These are phyloP conservation scores for Phycomyces nitens DNA, from an alignment of 192 early-diverging fungal species.

Conservation along the genomic window DNA sequence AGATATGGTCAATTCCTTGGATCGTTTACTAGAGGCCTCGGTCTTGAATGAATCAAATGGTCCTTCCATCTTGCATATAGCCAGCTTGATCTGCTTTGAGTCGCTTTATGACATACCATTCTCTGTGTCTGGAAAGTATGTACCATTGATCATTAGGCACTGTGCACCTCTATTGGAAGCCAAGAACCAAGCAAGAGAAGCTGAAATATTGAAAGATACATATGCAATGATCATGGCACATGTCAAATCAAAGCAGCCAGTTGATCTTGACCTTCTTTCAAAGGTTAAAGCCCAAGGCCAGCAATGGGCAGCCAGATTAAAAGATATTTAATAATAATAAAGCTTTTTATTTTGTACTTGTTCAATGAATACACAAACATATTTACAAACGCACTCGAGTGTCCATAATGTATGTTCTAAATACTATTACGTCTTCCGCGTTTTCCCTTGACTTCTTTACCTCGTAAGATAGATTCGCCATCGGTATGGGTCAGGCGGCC, in stretches of 20 bases:
- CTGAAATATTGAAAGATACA: background rate
- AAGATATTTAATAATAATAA: background rate
- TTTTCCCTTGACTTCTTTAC: constrained; percentile 38
- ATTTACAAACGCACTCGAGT: background rate
- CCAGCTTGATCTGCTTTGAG: constrained; percentile 8
- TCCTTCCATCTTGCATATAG: constrained; percentile 6
- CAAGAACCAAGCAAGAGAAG: background rate
- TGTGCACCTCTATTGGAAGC: background rate
- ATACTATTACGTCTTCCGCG: constrained; percentile 31
- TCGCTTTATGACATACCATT: background rate
- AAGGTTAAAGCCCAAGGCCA: background rate
- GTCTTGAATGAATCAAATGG: background rate
- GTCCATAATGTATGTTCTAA: background rate
- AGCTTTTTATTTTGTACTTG: background rate
- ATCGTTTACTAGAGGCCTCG: background rate
- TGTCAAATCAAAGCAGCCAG: background rate
- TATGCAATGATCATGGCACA: background rate
- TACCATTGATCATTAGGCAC: constrained; percentile 11
- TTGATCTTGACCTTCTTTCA: background rate
- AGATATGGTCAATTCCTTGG: background rate
- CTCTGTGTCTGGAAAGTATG: constrained; percentile 13
- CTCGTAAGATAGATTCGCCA: constrained; percentile 8
- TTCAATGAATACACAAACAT: background rate
- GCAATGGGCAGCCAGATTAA: too few species aligned
- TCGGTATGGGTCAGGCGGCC: constrained; percentile 29